Percentiles rank a stretch among this genome's conserved stretches.
Conservation (phyloP, 768 basidiomycete genomes). For the Flagelloscypha sp. region DNA sequence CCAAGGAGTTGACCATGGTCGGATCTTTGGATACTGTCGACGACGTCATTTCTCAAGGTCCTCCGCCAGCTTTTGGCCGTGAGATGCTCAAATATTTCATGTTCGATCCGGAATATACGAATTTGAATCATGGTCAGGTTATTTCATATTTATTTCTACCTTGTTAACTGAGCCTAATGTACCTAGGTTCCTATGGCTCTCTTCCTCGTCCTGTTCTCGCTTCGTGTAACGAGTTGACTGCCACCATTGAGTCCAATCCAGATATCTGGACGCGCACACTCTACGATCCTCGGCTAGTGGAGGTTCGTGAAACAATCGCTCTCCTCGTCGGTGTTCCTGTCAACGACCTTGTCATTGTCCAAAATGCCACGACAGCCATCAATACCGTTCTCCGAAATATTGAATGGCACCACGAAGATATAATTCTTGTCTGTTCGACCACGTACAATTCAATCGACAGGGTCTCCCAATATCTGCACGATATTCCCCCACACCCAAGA, state of each 20-base stretch:
- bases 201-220: constrained; percentile 44
- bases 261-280: constrained; percentile 44
- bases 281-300: constrained; percentile 24
- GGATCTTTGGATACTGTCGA: too few species aligned
- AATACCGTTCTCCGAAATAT: constrained; percentile 64
- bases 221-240: constrained; percentile 32
- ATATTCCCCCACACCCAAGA: constrained; percentile 46
- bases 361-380: constrained; percentile 57
- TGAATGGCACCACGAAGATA: constrained; percentile 57
- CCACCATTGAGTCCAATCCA: constrained; percentile 43
- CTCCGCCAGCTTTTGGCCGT: constrained; percentile 53
- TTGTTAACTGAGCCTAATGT: constrained; percentile 10
- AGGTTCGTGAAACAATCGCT: constrained; percentile 39
- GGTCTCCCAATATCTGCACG: constrained; percentile 45
- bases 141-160: not conserved
- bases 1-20: too few species aligned
- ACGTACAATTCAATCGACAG: constrained; percentile 50
- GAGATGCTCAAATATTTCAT: constrained; percentile 43
- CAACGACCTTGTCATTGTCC: constrained; percentile 44
- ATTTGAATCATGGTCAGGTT: constrained; percentile 54
- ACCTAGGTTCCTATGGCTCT: constrained; percentile 51
- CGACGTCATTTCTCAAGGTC: too few species aligned
- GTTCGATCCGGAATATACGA: constrained; percentile 51
- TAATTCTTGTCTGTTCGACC: constrained; percentile 56
- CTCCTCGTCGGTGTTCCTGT: constrained; percentile 39